phyloP scores from a whole-genome alignment of 805 yeast genomes.

The Yarrowia deformans region DNA sequence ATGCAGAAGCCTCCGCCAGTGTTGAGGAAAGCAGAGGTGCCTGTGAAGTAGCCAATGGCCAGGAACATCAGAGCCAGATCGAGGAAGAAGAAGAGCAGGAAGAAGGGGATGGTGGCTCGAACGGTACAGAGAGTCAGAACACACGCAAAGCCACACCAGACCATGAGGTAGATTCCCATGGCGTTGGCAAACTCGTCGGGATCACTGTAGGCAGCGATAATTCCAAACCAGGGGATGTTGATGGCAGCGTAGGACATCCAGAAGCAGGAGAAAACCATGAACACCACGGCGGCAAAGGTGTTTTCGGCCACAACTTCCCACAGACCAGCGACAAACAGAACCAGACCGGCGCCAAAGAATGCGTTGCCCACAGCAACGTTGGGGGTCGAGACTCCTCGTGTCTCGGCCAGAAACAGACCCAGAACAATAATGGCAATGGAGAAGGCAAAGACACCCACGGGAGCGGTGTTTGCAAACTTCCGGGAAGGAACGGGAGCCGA shows the following conservation, averaged over 20 bases:
- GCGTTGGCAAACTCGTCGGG: conserved; percentile 53
- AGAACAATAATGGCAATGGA: conserved; percentile 68
- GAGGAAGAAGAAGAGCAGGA: conserved; percentile 61
- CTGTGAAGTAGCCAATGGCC: conserved; percentile 60
- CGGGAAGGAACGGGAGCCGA: conserved; percentile 51
- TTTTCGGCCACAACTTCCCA: conserved; percentile 69
- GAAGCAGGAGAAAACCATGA: conserved; percentile 61
- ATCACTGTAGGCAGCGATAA: conserved; percentile 54
- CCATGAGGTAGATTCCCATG: conserved; percentile 64
- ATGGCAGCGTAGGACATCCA: conserved; percentile 72
- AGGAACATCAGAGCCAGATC: conserved; percentile 52
- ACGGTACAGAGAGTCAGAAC: conserved; percentile 61
- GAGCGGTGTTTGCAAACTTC: conserved; percentile 67
- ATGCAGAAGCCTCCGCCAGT: conserved; percentile 70
- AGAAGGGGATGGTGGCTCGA: conserved; percentile 70
- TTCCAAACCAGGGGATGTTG: conserved; percentile 59
- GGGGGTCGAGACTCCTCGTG: conserved; percentile 62
- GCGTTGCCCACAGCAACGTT: conserved; percentile 67
- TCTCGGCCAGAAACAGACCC: conserved; percentile 59
- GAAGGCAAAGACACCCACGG: conserved; percentile 64
- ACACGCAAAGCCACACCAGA: conserved; percentile 68
- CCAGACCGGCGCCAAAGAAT: conserved; percentile 66
- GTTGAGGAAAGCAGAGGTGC: conserved; percentile 51
- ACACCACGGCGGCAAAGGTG: conserved; percentile 65
- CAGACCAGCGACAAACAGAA: conserved; percentile 67